These are phyloP conservation scores for Erodium chrysanthum DNA, from an alignment of 441 rosid genomes.

Conservation along the genomic window DNA sequence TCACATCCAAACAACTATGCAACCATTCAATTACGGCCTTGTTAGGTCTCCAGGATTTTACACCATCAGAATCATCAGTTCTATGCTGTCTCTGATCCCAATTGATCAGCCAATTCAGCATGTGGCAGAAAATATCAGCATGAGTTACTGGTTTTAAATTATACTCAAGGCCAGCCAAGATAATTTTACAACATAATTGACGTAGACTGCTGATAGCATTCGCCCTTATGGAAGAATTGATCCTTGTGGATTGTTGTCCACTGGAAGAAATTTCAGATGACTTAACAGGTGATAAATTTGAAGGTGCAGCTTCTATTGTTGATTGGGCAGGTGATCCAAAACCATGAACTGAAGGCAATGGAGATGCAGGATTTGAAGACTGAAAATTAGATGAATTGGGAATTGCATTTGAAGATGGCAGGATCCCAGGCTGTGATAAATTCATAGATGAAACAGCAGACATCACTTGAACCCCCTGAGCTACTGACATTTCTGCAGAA, in stretches of 20 bases:
- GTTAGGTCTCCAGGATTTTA: constrained; percentile 56
- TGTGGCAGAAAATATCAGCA: constrained; percentile 62
- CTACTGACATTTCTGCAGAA: constrained; percentile 50
- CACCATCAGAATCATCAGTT: constrained; percentile 44
- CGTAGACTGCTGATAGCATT: constrained; percentile 64
- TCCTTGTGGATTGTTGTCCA: constrained; percentile 46
- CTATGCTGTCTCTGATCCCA: constrained; percentile 82
- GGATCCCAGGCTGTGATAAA: constrained; percentile 53
- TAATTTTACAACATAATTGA: constrained; percentile 80
- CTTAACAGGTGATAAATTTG: constrained; percentile 48
- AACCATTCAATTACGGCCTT: constrained; percentile 78
- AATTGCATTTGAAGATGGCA: constrained; percentile 37
- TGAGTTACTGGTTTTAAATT: constrained; percentile 77
- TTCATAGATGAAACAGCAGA: constrained; percentile 45
- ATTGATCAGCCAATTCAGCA: constrained; percentile 83
- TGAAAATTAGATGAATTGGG: constrained; percentile 52
- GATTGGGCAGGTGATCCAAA: constrained; percentile 74
- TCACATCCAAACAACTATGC: constrained; percentile 83
- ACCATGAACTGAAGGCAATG: constrained; percentile 58
- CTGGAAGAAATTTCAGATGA: constrained; percentile 39
- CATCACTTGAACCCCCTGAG: constrained; percentile 52
- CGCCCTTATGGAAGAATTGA: constrained; percentile 40
- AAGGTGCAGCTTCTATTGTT: constrained; percentile 48
- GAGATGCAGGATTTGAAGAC: constrained; percentile 52
- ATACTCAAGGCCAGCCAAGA: constrained; percentile 57